Conservation (phyloP, 306 rosid genomes). For the Cucumis hystrix region DNA sequence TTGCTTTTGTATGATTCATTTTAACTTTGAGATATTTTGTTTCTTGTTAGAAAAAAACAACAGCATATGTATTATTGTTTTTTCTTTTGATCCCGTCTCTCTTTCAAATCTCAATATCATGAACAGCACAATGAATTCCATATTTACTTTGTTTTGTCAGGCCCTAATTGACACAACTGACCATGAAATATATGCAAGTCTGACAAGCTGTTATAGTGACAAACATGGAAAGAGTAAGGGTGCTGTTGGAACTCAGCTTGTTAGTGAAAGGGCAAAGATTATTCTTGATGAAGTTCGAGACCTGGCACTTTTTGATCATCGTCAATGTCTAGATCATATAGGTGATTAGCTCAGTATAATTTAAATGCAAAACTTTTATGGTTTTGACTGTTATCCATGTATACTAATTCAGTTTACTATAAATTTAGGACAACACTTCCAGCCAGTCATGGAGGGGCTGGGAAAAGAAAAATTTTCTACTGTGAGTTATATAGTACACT, state of each 20-base stretch:
- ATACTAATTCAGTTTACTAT: conserved; percentile 17
- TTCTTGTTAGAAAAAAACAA: background rate
- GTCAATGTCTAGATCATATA: conserved; percentile 62
- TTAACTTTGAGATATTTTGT: background rate
- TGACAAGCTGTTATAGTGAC: conserved; percentile 57
- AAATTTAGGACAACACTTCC: conserved; percentile 62
- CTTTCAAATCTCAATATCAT: background rate
- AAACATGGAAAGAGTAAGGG: conserved; percentile 60
- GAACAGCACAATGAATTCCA: background rate
- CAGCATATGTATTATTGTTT: background rate
- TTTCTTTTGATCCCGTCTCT: background rate
- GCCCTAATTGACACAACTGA: conserved; percentile 71
- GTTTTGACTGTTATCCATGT: conserved; percentile 4
- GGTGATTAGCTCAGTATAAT: conserved; percentile 33
- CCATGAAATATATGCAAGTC: conserved; percentile 51
- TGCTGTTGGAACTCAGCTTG: conserved; percentile 73
- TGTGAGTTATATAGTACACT: conserved; percentile 36
- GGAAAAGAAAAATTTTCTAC: conserved; percentile 30
- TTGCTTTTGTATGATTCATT: background rate
- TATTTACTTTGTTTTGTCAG: conserved; percentile 23
- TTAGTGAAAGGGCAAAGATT: conserved; percentile 74
- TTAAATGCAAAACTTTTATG: background rate
- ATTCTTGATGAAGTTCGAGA: conserved; percentile 73
- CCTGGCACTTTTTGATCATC: conserved; percentile 43
- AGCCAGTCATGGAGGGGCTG: conserved; percentile 41